A percentile compares a stretch with the other conserved stretches of the same genome.
Evolutionary conservation across 225 moss, liverwort and hornwort species (phyloP).

Genomic region (Bryoerythrophyllum caledonicum): DNA sequence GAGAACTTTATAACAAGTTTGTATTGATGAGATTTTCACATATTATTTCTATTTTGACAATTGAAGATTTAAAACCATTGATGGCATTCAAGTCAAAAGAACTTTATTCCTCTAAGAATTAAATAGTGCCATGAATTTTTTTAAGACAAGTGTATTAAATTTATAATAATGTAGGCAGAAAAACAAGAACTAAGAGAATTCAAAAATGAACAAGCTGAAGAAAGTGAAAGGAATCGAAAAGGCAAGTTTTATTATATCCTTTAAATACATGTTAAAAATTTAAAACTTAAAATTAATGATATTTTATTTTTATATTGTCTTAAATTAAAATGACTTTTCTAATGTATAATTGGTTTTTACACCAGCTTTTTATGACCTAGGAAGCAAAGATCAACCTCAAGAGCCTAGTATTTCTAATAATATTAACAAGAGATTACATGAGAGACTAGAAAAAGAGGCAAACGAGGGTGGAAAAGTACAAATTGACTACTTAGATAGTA

Average conservation of each 20-base stretch:
- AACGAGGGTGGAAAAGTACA: conserved; percentile 13
- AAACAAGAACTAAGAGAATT: conserved; percentile 45
- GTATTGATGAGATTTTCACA: not conserved
- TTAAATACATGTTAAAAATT: too few species aligned
- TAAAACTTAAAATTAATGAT: too few species aligned
- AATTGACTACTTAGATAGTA: not conserved
- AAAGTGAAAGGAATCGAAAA: conserved; percentile 54
- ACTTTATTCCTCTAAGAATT: not conserved
- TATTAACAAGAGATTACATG: conserved; percentile 3
- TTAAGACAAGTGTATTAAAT: not conserved
- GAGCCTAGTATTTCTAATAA: conserved; percentile 13
- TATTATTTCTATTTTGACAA: not conserved
- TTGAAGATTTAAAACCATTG: not conserved
- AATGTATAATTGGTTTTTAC: not conserved
- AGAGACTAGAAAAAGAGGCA: conserved; percentile 20
- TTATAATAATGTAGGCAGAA: conserved; percentile 44
- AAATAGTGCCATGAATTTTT: not conserved
- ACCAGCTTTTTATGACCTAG: conserved; percentile 67
- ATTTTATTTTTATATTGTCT: too few species aligned
- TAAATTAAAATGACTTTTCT: not conserved
- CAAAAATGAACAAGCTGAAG: conserved; percentile 55
- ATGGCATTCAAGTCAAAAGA: not conserved
- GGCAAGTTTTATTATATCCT: conserved; percentile 37
- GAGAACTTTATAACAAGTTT: not conserved
- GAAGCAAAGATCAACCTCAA: conserved; percentile 6